Evolutionary conservation across 805 yeast species (phyloP), one percentile per base, ranked within the genome.

Genomic region (Hanseniaspora lachancei): DNA sequence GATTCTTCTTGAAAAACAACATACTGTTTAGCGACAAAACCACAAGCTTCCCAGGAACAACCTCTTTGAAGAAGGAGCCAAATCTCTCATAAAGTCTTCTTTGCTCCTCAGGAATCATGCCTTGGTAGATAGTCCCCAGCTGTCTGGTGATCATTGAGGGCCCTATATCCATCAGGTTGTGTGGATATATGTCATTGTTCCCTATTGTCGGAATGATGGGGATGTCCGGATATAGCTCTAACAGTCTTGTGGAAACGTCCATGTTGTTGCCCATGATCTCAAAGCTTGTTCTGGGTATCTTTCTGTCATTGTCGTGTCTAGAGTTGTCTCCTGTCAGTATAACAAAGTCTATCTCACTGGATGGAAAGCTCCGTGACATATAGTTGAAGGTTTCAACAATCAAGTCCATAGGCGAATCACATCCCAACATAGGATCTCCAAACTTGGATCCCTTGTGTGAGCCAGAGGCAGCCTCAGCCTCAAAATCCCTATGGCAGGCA

Each of bases 261-360:
- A 76, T 79, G 64, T 86, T 86, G 79, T 82, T 75, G 13, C 81
- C 82, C 59, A 86, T 78, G 47, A 87, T 87, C 57, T 81, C 79
- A 57, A 64, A 63, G 63, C 86, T 95, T 1, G 86, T 78, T 71
- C 96, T 77, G 2, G 95, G 96, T 62, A 70, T 69, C 21, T 66
- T 65, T 64, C 95, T 72, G 68, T 86, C 95, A 62, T 82, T 84
- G 66, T 86, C 95, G 66, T 86, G 95, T 56, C 95, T 74, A 47
- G 85, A 78, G 62, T 86, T 87, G 68, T 87, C 96, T 35, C 96
- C 96, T 0, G 95, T 86, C 95, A 95, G 87, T 15, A 87, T 77
- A 13, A 87, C 82, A 68, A 87, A 87, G 66, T 87, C 96, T 49
- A 87, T 81, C 60, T 86, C 80, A 5, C 23, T 93, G 58, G 74